A percentile compares a stretch with the other conserved stretches of the same genome.
phyloP scores from a whole-genome alignment of 2,329 filamentous ascomycete genomes.

The Pseudocercospora eumusae region DNA sequence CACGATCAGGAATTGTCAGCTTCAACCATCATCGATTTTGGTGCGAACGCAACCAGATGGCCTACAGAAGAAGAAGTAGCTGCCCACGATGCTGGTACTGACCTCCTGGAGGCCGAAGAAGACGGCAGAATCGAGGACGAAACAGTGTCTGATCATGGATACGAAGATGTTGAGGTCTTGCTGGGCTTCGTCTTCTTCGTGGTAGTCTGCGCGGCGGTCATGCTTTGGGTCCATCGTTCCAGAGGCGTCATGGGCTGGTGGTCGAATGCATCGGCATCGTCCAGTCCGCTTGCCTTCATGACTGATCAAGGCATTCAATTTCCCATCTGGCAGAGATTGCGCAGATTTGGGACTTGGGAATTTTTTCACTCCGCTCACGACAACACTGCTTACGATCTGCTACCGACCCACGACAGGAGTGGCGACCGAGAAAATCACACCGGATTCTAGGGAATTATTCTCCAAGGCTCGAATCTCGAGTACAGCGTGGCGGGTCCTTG shows the following conservation, averaged over 20 bases:
- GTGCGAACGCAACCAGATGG: conserved; percentile 7
- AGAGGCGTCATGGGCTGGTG: not conserved
- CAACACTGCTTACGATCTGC: not conserved
- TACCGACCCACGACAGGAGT: not conserved
- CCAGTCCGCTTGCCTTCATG: not conserved
- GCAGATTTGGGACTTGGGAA: not conserved
- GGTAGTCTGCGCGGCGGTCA: conserved; percentile 8
- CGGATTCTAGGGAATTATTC: not conserved
- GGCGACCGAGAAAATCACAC: not conserved
- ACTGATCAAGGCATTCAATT: conserved; percentile 2
- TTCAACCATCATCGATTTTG: conserved; percentile 14
- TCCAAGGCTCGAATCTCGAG: not conserved
- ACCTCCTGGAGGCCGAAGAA: not conserved
- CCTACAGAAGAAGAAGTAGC: conserved; percentile 4
- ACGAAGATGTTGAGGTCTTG: conserved; percentile 13
- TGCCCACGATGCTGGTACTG: not conserved
- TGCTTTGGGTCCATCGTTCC: conserved; percentile 1
- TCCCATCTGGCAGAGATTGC: not conserved
- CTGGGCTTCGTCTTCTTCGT: conserved; percentile 10
- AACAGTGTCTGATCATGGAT: not conserved
- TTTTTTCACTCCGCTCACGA: not conserved
- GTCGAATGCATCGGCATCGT: not conserved
- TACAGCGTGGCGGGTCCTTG: no score
- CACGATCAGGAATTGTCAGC: conserved; percentile 13
- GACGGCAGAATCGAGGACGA: not conserved